Percentiles rank a stretch among this genome's conserved stretches.
phyloP scores from a whole-genome alignment of 2,329 filamentous ascomycete species.

The Fusarium zealandicum region DNA sequence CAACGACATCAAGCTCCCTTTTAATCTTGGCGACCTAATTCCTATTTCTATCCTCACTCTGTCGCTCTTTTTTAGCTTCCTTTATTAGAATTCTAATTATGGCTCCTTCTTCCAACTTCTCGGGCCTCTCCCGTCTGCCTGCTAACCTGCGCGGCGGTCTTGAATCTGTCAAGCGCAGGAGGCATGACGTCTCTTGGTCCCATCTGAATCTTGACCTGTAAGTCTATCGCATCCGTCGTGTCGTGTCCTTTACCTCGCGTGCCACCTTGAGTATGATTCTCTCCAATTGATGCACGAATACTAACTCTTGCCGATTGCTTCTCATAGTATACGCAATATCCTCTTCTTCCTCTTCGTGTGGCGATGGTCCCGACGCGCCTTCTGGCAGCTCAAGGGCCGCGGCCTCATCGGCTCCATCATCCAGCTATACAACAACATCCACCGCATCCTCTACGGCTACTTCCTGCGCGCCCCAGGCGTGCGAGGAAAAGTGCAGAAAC shows the following conservation, averaged over 20 bases:
- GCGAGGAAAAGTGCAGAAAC: constrained; percentile 81
- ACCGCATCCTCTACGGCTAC: constrained; percentile 79
- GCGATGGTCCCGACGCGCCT: constrained; percentile 79
- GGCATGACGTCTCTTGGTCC: constrained; percentile 62
- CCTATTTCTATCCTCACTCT: background rate
- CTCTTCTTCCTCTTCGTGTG: constrained; percentile 89
- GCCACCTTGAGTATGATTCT: background rate
- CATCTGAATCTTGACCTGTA: constrained; percentile 74
- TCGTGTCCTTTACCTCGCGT: constrained; percentile 3
- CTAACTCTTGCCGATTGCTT: background rate
- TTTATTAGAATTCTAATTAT: constrained; percentile 4
- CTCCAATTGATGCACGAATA: background rate
- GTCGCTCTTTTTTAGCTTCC: constrained; percentile 6
- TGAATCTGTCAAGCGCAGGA: constrained; percentile 64
- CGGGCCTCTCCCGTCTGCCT: constrained; percentile 74
- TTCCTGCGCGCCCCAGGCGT: constrained; percentile 90
- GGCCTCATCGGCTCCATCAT: constrained; percentile 80
- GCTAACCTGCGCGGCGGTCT: constrained; percentile 74
- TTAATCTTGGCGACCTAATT: constrained; percentile 10
- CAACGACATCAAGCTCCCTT: constrained; percentile 33
- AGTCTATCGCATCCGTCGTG: constrained; percentile 46
- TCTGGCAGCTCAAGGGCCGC: constrained; percentile 87
- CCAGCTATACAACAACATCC: constrained; percentile 75
- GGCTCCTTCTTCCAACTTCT: constrained; percentile 54
- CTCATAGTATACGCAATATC: constrained; percentile 78